Evolutionary conservation across 2,329 filamentous ascomycete genomes (phyloP).

Genomic region (Trichoderma endophyticum): DNA sequence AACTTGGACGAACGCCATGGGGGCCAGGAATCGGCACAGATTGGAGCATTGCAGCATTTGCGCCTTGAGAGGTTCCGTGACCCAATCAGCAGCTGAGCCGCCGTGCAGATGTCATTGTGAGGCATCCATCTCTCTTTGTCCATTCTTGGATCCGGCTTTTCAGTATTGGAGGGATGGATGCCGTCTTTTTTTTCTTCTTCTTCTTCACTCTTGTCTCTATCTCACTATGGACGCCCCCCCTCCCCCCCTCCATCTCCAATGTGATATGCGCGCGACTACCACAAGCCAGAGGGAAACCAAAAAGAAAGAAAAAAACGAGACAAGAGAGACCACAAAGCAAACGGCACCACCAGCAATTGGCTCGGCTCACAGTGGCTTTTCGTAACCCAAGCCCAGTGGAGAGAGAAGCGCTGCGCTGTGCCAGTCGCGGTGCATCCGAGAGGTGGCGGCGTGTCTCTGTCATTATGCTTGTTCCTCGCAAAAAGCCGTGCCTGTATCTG

Average conservation of each 20-base stretch:
- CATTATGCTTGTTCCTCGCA: not conserved
- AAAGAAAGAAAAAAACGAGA: not conserved
- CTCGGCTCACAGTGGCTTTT: not conserved
- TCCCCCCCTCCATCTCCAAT: not conserved
- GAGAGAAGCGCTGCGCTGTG: not conserved
- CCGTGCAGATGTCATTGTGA: constrained; percentile 8
- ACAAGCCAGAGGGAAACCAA: not conserved
- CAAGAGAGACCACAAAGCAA: not conserved
- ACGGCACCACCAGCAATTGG: not conserved
- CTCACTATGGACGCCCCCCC: not conserved
- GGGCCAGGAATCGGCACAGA: not conserved
- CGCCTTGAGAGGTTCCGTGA: not conserved
- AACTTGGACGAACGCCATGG: constrained; percentile 6
- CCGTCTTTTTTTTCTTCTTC: not conserved
- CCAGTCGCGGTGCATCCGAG: constrained; percentile 30
- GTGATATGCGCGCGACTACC: constrained; percentile 2
- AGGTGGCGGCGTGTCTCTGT: constrained; percentile 11
- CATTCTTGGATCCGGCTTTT: not conserved
- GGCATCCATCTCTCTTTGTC: constrained; percentile 9
- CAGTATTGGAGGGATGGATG: not conserved
- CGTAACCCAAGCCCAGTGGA: not conserved
- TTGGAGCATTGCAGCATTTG: not conserved
- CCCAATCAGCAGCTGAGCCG: constrained; percentile 2
- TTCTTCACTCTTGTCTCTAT: not conserved
- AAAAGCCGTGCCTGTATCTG: not conserved